These are phyloP conservation scores for Fusarium albidum DNA, from an alignment of 2,329 filamentous ascomycete genomes.

Conservation along the genomic window DNA sequence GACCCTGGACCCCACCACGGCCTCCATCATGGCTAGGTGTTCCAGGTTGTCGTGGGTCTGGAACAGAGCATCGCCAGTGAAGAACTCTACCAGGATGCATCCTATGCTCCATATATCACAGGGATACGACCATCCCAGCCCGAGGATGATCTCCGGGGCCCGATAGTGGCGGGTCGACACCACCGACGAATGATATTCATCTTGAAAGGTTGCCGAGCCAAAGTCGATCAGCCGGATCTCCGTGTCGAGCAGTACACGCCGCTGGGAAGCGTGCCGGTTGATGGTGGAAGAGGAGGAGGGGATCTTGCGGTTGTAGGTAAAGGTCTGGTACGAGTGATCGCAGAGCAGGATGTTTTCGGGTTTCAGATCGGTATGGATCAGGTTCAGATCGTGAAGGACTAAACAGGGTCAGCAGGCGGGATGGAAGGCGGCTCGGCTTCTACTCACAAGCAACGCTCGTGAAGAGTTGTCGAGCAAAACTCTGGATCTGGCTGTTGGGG, in stretches of 20 bases:
- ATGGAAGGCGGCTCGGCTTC: background rate
- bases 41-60: constrained; percentile 78
- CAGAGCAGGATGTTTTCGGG: constrained; percentile 76
- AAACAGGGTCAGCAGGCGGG: constrained; percentile 20
- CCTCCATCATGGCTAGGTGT: constrained; percentile 80
- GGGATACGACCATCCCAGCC: constrained; percentile 74
- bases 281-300: constrained; percentile 71
- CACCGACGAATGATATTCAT: constrained; percentile 76
- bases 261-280: constrained; percentile 68
- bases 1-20: constrained; percentile 67
- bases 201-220: constrained; percentile 75
- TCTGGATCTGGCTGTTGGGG: constrained; percentile 97
- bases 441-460: constrained; percentile 97
- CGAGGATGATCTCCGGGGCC: constrained; percentile 75
- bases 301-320: constrained; percentile 75
- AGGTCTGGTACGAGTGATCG: constrained; percentile 72
- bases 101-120: constrained; percentile 80
- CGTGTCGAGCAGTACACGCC: constrained; percentile 71
- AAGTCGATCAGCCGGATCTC: constrained; percentile 77
- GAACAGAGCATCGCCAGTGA: constrained; percentile 74
- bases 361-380: constrained; percentile 89
- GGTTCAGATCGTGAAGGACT: constrained; percentile 96
- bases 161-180: constrained; percentile 76
- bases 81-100: constrained; percentile 77
- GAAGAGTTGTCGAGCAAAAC: constrained; percentile 92